Evolutionary conservation across 1,139 yeast genomes (phyloP), one percentile per base, ranked within the genome.

Genomic region (Blastobotrys serpentis): DNA sequence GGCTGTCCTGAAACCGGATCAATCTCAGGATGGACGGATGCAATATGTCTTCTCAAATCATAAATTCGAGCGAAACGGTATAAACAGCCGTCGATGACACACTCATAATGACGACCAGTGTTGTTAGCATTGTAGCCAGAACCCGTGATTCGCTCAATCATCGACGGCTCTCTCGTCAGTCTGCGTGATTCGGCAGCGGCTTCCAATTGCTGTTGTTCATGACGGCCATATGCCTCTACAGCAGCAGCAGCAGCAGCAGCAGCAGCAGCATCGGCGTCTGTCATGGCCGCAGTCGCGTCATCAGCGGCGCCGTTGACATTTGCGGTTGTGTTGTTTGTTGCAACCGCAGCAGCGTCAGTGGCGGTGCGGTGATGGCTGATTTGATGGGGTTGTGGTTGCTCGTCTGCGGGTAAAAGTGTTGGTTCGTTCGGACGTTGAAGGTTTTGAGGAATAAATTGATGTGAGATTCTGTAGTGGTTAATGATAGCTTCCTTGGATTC

Each of bases 391-490:
- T 41, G 54, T 4, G n/a, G 32, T 4, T 29, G 46, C 21, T 33
- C 50, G 46, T 13, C 17, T 37, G 4, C 23, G 25, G 32, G 45
- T 26, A 14, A 13, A 34, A 23, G 44, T 13, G 34, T 45, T 32
- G 23, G 38, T 41, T 36, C 37, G 32, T 26, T 14, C 26, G 43
- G 38, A 39, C 30, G 44, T 30, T 48, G 42, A 23, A 61, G 52
- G 16, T 51, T 39, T 2, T 58, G 61, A 4, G 66, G 66, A 18
- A 61, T 52, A 49, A 51, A 58, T 25, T 57, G 62, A 61, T 78
- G 84, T 2, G 43, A 51, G 3, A 57, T 56, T 29, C 65, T 63
- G 57, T 74, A 74, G 61, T 79, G 84, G 0, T 58, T 55, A 1
- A 74, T 48, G n/a, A 78, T 61, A 33, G 70, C 73, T 13, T 69